Conservation (phyloP, 2,329 filamentous ascomycete genomes). For the Xylariomycetidae sp. region DNA sequence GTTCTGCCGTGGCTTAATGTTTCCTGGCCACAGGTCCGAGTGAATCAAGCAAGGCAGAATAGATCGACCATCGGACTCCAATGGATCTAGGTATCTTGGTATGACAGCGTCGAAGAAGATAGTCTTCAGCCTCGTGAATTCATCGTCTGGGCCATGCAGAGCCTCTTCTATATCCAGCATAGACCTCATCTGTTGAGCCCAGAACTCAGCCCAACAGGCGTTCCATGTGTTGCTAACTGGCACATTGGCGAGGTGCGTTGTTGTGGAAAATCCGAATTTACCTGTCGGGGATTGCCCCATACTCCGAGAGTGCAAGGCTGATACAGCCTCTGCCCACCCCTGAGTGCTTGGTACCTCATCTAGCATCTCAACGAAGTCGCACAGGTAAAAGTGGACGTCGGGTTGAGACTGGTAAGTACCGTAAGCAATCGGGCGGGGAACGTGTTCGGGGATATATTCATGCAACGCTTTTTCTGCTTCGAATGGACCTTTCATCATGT, state of each 20-base stretch:
- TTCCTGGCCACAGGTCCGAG: conserved; percentile 21
- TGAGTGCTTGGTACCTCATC: conserved; percentile 16
- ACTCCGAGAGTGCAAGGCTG: conserved; percentile 18
- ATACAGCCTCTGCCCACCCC: conserved; percentile 14
- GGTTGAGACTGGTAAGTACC: conserved; percentile 17
- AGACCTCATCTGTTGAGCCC: conserved; percentile 9
- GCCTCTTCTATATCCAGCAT: conserved; percentile 15
- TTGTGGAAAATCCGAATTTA: conserved; percentile 18
- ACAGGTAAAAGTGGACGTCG: conserved; percentile 19
- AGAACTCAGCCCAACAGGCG: conserved; percentile 19
- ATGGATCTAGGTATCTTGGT: conserved; percentile 17
- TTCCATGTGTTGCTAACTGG: conserved; percentile 16
- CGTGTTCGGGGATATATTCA: conserved; percentile 17
- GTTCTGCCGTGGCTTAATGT: conserved; percentile 12
- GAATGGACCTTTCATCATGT: conserved; percentile 15
- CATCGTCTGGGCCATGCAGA: conserved; percentile 9
- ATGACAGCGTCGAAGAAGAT: conserved; percentile 17
- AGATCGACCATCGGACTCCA: conserved; percentile 18
- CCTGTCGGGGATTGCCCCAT: conserved; percentile 18
- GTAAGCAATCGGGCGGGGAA: conserved; percentile 14
- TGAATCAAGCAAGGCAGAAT: conserved; percentile 20
- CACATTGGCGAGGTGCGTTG: conserved; percentile 9
- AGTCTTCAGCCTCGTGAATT: conserved; percentile 10
- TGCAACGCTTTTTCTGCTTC: conserved; percentile 16
- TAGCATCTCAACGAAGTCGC: conserved; percentile 20